Evolutionary conservation across 257 asterid genomes (phyloP).

Genomic region (Jasminum sambac): DNA sequence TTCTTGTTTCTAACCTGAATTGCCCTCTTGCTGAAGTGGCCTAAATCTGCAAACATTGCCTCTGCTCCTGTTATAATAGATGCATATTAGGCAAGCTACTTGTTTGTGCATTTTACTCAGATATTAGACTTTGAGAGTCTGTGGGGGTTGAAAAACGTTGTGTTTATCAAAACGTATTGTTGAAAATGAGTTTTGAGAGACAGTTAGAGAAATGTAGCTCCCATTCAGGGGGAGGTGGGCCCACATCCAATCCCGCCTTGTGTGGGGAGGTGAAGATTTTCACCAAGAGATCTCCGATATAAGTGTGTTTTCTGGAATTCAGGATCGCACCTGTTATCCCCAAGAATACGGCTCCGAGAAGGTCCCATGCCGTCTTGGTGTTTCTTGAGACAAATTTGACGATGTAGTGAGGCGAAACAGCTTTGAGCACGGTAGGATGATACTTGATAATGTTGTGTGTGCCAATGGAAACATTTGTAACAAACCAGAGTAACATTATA

Average conservation of each 20-base stretch:
- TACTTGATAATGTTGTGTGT: constrained; percentile 50
- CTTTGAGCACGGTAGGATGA: constrained; percentile 51
- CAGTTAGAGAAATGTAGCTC: no score
- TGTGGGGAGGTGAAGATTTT: no score
- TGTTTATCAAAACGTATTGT: no score
- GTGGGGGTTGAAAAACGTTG: no score
- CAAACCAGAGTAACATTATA: constrained; percentile 64
- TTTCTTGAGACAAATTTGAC: constrained; percentile 42
- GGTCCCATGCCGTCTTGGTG: constrained; percentile 50
- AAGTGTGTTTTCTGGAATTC: not conserved
- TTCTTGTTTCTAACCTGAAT: constrained; percentile 45
- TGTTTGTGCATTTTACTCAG: no score
- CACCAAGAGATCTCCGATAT: not conserved
- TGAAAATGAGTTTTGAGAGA: no score
- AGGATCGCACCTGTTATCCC: constrained; percentile 48
- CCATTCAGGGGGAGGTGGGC: no score
- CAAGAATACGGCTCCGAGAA: constrained; percentile 70
- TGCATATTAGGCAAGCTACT: not conserved
- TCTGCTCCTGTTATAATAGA: constrained; percentile 49
- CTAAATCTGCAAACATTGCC: constrained; percentile 84
- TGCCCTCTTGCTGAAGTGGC: constrained; percentile 69
- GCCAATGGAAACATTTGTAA: constrained; percentile 54
- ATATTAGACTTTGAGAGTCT: no score
- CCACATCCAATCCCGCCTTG: no score
- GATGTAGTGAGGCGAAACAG: constrained; percentile 60